Base-by-base conservation (phyloP, 352 stramenopile genomes). In the Phytophthora uliginosa region DNA sequence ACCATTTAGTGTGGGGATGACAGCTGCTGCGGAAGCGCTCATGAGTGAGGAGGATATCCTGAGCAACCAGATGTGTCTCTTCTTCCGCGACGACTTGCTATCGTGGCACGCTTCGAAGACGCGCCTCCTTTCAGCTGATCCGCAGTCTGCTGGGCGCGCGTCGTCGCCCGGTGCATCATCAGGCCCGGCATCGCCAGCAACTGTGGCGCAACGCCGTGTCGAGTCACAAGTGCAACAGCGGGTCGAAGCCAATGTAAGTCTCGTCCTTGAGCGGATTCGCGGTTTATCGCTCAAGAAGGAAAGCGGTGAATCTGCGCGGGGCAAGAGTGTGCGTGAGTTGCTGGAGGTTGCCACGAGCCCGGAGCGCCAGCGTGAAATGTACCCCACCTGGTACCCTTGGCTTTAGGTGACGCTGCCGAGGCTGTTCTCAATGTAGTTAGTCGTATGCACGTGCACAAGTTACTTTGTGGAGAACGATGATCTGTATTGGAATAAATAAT, bases 81-180 rank as follows among this genome's bases (percentile, higher is more conserved):
- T 97, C 74, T 97, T 97, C 80, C 86, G 91, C 20, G 91, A 97
- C 64, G 91, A 97, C 53, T 62, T 97, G 65, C 74, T 97, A 3
- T 96, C 89, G 59, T 97, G 90, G 90, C 88, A 97, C 59, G 83
- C 86, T 20, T 96, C 89, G 33, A 97, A 97, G 69, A 94, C 87
- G n/a, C 85, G 88, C 24, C 66, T 93, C 63, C 59, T 50, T 20
- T 78, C 28, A 60, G 64, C 63, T 31, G 76, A 82, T 20, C 28
- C 75, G 34, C 75, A 82, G 61, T 36, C 53, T 33, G 33, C 59
- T 51, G 68, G 72, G 47, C 76, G 72, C 26, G 52, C 70, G 13
- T 74, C 42, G 50, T 77, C 67, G 26, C 72, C 64, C 33, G 59
- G 54, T 42, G 62, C 71, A 33, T 71, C 74, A 1, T 53, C 73